A percentile compares a stretch with the other conserved stretches of the same genome.
These are phyloP conservation scores for Paragyromitra xinjiangensis DNA, from an alignment of 495 filamentous ascomycete genomes.

Conservation along the genomic window DNA sequence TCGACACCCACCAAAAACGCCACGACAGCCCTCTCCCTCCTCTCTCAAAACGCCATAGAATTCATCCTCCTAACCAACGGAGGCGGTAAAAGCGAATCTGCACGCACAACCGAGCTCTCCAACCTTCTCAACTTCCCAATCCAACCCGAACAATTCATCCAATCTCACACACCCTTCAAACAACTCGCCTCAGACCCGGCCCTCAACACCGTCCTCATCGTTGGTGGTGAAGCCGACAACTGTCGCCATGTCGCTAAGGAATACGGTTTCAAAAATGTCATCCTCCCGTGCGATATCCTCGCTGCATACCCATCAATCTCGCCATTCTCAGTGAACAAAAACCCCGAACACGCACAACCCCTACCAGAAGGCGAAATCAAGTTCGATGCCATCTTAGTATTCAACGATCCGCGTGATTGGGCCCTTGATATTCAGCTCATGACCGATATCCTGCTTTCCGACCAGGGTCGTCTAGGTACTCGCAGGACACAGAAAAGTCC, in stretches of 20 bases:
- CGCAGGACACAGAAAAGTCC: slow-evolving; percentile 71
- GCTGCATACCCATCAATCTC: slow-evolving; percentile 72
- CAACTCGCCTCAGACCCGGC: slow-evolving; percentile 58
- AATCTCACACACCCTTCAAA: slow-evolving; percentile 76
- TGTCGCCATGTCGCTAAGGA: slow-evolving; percentile 78
- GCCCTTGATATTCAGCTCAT: slow-evolving; percentile 77
- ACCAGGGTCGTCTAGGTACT: slow-evolving; percentile 77
- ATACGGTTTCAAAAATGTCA: slow-evolving; percentile 86
- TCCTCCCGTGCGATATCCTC: slow-evolving; percentile 86
- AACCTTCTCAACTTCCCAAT: slow-evolving; percentile 66
- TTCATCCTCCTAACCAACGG: slow-evolving; percentile 92
- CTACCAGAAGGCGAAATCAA: slow-evolving; percentile 66
- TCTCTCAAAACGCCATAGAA: slow-evolving; percentile 75
- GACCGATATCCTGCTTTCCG: slow-evolving; percentile 79
- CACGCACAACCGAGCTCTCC: slow-evolving; percentile 75
- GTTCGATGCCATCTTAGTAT: slow-evolving; percentile 86
- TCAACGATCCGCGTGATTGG: slow-evolving; percentile 94
- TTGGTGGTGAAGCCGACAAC: slow-evolving; percentile 77
- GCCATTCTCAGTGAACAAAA: slow-evolving; percentile 57
- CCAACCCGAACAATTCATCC: slow-evolving; percentile 75
- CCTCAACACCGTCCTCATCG: slow-evolving; percentile 60
- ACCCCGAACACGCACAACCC: slow-evolving; percentile 59
- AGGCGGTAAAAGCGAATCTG: slow-evolving; percentile 78
- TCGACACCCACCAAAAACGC: slow-evolving; percentile 83
- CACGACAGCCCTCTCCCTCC: slow-evolving; percentile 72